A percentile compares a stretch with the other conserved stretches of the same genome.
Conservation (phyloP, 2,329 filamentous ascomycete genomes). For the Polychaeton citri region DNA sequence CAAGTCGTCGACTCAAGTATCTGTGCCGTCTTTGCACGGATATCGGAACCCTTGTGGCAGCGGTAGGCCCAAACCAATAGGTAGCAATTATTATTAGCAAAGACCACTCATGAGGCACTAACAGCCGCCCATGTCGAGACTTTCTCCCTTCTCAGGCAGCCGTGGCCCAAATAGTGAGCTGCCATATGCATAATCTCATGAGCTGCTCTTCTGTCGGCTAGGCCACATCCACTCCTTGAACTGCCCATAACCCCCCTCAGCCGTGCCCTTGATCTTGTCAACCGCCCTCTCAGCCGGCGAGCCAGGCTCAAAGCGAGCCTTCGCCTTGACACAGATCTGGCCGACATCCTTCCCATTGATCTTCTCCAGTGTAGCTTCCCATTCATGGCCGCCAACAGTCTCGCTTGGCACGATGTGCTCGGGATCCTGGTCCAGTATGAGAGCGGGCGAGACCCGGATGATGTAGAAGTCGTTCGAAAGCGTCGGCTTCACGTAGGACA, state of each 20-base stretch:
- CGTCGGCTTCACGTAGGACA: constrained; percentile 52
- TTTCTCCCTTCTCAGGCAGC: no score
- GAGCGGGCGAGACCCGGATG: constrained; percentile 35
- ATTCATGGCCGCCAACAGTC: constrained; percentile 30
- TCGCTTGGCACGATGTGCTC: constrained; percentile 18
- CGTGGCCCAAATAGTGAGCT: no score
- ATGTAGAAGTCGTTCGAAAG: constrained; percentile 50
- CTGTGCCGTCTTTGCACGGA: no score
- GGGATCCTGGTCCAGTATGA: constrained; percentile 8
- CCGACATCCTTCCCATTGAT: constrained; percentile 30
- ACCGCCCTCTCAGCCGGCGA: constrained; percentile 10
- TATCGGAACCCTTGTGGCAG: no score
- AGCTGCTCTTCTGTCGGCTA: constrained; percentile 3
- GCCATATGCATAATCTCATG: no score
- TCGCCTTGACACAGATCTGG: constrained; percentile 42
- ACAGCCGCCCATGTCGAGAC: no score
- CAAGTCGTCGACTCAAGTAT: no score
- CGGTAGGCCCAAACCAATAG: no score
- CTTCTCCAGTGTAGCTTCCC: constrained; percentile 40
- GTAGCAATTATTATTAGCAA: no score
- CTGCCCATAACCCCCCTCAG: constrained; percentile 11
- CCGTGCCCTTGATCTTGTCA: constrained; percentile 6
- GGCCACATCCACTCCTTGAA: constrained; percentile 23
- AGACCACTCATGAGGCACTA: no score
- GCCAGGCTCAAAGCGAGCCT: constrained; percentile 14